These are phyloP conservation scores for Acanthamoeba quina DNA, from an alignment of 208 protist genomes.

Conservation along the genomic window DNA sequence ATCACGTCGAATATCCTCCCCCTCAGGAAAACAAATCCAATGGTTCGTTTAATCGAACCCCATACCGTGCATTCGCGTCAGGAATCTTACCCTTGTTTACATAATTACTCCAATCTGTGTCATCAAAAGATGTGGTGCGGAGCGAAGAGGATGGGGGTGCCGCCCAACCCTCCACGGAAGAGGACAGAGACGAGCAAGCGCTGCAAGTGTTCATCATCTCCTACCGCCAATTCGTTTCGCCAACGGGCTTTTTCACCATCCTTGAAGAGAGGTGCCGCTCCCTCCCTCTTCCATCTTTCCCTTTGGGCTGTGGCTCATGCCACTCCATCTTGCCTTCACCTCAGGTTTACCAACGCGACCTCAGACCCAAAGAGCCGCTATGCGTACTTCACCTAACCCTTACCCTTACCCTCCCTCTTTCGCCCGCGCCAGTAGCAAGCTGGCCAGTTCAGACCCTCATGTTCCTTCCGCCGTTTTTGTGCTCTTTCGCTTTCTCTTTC, in stretches of 20 bases:
- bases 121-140: background rate
- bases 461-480: background rate
- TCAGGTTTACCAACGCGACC: background rate
- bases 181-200: slow-evolving; percentile 64
- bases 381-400: background rate
- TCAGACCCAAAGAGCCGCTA: slow-evolving; percentile 25
- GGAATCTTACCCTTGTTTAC: too few species aligned
- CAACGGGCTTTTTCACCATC: slow-evolving; percentile 59
- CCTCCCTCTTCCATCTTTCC: background rate
- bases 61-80: background rate
- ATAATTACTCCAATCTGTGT: too few species aligned
- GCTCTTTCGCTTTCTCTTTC: background rate
- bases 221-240: slow-evolving; percentile 70
- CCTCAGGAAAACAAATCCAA: slow-evolving; percentile 34
- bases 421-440: background rate
- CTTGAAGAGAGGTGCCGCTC: slow-evolving; percentile 9
- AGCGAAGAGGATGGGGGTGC: slow-evolving; percentile 25
- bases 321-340: background rate
- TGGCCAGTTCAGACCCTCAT: background rate
- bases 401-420: background rate
- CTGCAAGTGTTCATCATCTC: slow-evolving; percentile 71
- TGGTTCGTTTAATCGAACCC: background rate
- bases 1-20: slow-evolving; percentile 43
- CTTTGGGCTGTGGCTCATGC: too few species aligned
- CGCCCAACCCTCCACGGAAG: background rate